phyloP scores from a whole-genome alignment of 805 yeast species.

The Kuraishia piskuri region DNA sequence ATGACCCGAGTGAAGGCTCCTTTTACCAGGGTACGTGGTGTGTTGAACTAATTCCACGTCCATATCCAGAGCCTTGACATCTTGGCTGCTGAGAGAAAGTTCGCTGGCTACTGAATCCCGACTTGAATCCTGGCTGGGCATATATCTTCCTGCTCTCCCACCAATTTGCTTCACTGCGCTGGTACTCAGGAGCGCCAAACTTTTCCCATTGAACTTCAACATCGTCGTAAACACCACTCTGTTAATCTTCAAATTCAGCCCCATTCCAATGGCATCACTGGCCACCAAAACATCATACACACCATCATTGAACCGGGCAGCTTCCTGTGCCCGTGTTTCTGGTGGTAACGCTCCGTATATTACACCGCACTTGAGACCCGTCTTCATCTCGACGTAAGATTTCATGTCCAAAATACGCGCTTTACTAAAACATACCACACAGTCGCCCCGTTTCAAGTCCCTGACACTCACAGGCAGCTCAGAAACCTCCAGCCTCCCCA shows the following conservation, averaged over 20 bases:
- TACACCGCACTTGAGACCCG: slow-evolving; percentile 69
- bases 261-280: slow-evolving; percentile 98
- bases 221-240: slow-evolving; percentile 68
- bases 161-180: slow-evolving; percentile 87
- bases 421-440: slow-evolving; percentile 83
- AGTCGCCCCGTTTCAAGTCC: slow-evolving; percentile 64
- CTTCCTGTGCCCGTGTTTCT: slow-evolving; percentile 83
- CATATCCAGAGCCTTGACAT: too few relatives aligned
- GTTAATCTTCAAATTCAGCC: slow-evolving; percentile 76
- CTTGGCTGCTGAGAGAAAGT: too few relatives aligned
- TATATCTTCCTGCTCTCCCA: slow-evolving; percentile 88
- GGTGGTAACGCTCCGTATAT: slow-evolving; percentile 96
- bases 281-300: slow-evolving; percentile 81
- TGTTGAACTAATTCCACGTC: too few relatives aligned
- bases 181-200: slow-evolving; percentile 35
- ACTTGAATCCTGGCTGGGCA: background rate
- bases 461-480: slow-evolving; percentile 25
- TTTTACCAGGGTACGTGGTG: too few relatives aligned
- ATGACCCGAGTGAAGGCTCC: too few relatives aligned
- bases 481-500: slow-evolving; percentile 62
- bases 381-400: slow-evolving; percentile 54
- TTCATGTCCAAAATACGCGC: slow-evolving; percentile 61
- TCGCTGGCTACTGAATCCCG: background rate
- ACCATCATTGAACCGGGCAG: slow-evolving; percentile 70
- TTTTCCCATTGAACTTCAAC: slow-evolving; percentile 62